Base-by-base conservation (phyloP, 495 filamentous ascomycete species). In the Penicillium psychrofluorescens region DNA sequence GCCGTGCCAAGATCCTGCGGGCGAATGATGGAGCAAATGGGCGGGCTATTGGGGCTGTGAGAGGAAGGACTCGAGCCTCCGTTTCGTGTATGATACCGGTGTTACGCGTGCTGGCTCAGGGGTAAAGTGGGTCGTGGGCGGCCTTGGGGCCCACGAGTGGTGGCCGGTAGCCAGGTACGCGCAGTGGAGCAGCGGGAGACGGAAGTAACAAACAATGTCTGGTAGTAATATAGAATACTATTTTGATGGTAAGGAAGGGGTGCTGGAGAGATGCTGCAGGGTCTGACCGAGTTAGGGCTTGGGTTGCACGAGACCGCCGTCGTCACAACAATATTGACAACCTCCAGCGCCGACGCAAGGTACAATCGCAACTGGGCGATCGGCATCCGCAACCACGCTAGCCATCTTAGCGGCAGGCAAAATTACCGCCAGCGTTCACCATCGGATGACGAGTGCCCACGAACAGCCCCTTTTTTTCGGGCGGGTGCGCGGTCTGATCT, bases 401-500 rank as follows among this genome's bases (percentile, higher is more conserved):
- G 38, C 15, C 32, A 29, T 22, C 40, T 33, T 11, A 40, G 44
- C 37, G 43, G 43, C 22, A 22, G 43, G 35, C 38, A 46, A 41
- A 46, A 46, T 41, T 46, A 46, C 44, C 35, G 14, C 35, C 6
- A 11, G 10, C 7, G 8, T 39, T n/a, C 29, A 38, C 29, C 43
- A 22, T 4, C 22, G 22, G 22, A 22, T 22, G 22, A 22, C 22
- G 22, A 22, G 22, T 22, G 22, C 22, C 22, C 22, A 22, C 22
- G 22, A 22, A 22, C 4, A 22, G 22, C 39, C 46, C 38, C 41
- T 43, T 49, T 53, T 53, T 41, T 38, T 29, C 31, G 38, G 11
- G 27, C 43, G 27, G 40, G 29, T 8, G 35, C 31, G 27, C 36
- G 28, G 38, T 31, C 39, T 59, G 64, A 69, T 70, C 69, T 50